Base-by-base conservation (phyloP, 2,329 filamentous ascomycete species). In the Sporothrix humicola region DNA sequence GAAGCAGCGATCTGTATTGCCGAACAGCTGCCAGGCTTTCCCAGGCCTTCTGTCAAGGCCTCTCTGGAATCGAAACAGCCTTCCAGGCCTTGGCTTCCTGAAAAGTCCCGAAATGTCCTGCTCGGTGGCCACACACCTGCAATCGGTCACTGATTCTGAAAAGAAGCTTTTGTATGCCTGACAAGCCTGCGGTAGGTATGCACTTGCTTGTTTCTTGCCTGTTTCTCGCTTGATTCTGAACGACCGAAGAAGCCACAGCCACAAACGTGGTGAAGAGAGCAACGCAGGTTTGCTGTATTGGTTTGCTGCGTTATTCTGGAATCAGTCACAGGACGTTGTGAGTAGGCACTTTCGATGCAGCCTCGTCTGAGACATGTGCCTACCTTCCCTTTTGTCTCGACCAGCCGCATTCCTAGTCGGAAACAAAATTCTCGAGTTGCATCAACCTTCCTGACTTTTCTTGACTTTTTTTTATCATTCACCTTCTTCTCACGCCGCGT, bases 181-280 rank as follows among this genome's bases (percentile, higher is more conserved):
- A 37, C 31, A 37, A 37, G 31, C 31, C 31, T 37, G 31, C 31
- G 4, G 31, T 37, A 37, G 31, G 31, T 37, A 37, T 37, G 31
- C 31, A 37, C 4, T 7, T 37, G 31, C 31, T 37, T 37, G 31
- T 37, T 37, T 37, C 31, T 37, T 37, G 31, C 31, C 31, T 37
- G 31, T 37, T 37, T 37, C 31, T 37, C 7, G 31, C 31, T 7
- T 37, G 7, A 2, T 37, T 37, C 31, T 37, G 31, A 37, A 37
- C 31, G 31, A 5, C 31, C 31, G 31, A 6, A 37, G 31, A 37
- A 37, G 31, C 42, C 69, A 71, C 42, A 71, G 37, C 69, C 54
- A 71, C 69, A 23, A 71, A 69, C 66, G 66, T 69, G 66, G 44
- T 44, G 65, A 23, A 46, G 13, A 50, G 23, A 10, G 17, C 15